Conservation (phyloP, 257 asterid species). For the Parsonsia alboflavescens region DNA sequence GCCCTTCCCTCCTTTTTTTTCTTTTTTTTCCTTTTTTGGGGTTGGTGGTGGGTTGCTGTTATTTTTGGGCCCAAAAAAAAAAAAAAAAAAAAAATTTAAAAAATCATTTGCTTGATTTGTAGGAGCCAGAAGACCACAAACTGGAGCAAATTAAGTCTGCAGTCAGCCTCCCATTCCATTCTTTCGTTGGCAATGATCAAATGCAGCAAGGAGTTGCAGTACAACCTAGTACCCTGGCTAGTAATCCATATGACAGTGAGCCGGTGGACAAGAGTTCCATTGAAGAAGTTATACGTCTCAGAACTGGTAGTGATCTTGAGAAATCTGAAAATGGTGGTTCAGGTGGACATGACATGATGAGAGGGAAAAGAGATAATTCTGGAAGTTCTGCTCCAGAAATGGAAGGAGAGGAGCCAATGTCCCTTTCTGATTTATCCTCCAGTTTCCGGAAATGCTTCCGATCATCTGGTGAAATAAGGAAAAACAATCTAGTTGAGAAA, state of each 20-base stretch:
- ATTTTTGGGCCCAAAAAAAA: neutral
- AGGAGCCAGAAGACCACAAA: constrained; percentile 53
- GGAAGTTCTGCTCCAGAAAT: constrained; percentile 23
- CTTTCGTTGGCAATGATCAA: constrained; percentile 45
- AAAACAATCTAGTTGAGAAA: constrained; percentile 26
- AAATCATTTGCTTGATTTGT: constrained; percentile 4
- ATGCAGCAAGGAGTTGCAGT: constrained; percentile 19
- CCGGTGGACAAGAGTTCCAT: constrained; percentile 24
- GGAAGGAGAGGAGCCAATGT: constrained; percentile 48
- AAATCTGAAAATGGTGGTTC: constrained; percentile 29
- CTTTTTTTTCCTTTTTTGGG: too few species aligned
- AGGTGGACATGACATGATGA: constrained; percentile 19
- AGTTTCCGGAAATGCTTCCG: constrained; percentile 72
- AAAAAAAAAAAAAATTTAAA: neutral
- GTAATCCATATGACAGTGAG: constrained; percentile 20
- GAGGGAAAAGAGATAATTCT: constrained; percentile 22
- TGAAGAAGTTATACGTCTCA: constrained; percentile 46
- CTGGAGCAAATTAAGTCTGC: constrained; percentile 75
- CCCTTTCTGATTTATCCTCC: constrained; percentile 66
- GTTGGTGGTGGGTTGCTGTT: too few species aligned
- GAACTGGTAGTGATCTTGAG: constrained; percentile 44
- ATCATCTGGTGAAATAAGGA: constrained; percentile 24
- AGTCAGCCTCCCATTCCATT: constrained; percentile 67
- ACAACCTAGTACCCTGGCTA: constrained; percentile 21
- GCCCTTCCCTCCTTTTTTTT: neutral